These are phyloP conservation scores for Oldenlandia corymbosa DNA, from an alignment of 257 asterid genomes.

Conservation along the genomic window DNA sequence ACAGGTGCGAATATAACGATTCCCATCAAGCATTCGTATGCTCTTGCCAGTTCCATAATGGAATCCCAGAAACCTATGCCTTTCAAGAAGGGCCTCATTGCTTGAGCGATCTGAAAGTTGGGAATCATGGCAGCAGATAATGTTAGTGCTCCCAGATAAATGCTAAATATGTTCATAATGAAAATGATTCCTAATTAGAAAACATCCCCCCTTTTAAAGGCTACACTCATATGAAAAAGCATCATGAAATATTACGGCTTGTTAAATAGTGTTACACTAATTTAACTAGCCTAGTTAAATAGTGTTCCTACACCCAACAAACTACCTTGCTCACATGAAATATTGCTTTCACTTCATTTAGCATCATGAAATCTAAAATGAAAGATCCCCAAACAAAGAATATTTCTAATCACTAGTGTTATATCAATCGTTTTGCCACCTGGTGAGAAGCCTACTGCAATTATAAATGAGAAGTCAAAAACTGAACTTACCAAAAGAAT, in stretches of 20 bases:
- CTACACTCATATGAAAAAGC: no score
- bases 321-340: no score
- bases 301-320: no score
- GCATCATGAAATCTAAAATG: not conserved
- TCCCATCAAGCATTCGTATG: slow-evolving; percentile 85
- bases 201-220: not conserved
- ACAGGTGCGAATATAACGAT: slow-evolving; percentile 71
- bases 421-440: no score
- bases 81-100: slow-evolving; percentile 60
- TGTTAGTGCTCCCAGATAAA: not conserved
- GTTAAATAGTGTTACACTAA: no score
- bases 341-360: no score
- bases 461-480: no score
- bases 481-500: slow-evolving; percentile 58
- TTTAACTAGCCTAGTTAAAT: no score
- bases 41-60: slow-evolving; percentile 80
- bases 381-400: not conserved
- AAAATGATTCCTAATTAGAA: not conserved
- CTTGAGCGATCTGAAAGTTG: slow-evolving; percentile 64
- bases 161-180: slow-evolving; percentile 1
- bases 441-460: no score
- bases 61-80: slow-evolving; percentile 80
- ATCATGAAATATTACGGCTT: no score
- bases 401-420: no score
- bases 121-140: not conserved